Conservation (phyloP, 2,329 filamentous ascomycete species). For the Penicillium sp. region DNA sequence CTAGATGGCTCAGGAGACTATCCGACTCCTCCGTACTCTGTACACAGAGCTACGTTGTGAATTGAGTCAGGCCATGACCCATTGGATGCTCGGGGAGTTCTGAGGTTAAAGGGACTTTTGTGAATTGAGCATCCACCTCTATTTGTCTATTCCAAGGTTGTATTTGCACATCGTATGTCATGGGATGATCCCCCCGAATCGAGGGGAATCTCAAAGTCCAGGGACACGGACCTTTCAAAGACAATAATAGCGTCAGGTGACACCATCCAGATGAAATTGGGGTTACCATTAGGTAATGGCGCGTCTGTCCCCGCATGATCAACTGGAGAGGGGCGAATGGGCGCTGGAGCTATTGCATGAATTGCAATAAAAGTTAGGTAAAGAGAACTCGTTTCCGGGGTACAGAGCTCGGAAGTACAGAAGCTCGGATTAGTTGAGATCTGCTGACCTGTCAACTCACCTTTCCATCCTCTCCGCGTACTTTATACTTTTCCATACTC, state of each 20-base stretch:
- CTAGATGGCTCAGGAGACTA: too few relatives aligned
- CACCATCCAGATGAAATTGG: not conserved
- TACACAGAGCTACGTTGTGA: not conserved
- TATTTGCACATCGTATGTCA: not conserved
- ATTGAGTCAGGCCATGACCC: not conserved
- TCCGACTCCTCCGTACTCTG: too few relatives aligned
- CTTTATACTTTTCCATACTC: not conserved
- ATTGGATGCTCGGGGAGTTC: too few relatives aligned
- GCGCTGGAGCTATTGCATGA: not conserved
- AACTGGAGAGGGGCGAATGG: conserved; percentile 15
- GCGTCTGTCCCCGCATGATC: conserved; percentile 23
- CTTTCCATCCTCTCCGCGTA: not conserved
- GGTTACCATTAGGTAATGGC: conserved; percentile 23
- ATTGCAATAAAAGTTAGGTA: conserved; percentile 18
- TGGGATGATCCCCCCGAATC: too few relatives aligned
- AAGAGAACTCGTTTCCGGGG: conserved; percentile 23
- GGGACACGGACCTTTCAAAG: conserved; percentile 1
- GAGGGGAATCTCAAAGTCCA: not conserved
- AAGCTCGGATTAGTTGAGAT: not conserved
- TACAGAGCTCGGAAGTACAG: too few relatives aligned
- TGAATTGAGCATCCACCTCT: too few relatives aligned
- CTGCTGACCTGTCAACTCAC: conserved; percentile 5
- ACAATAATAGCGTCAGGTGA: conserved; percentile 21
- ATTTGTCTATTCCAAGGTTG: too few relatives aligned
- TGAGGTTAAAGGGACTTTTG: too few relatives aligned